Base-by-base conservation (phyloP, 1,139 yeast genomes). In the Blastobotrys malaysiensis region DNA sequence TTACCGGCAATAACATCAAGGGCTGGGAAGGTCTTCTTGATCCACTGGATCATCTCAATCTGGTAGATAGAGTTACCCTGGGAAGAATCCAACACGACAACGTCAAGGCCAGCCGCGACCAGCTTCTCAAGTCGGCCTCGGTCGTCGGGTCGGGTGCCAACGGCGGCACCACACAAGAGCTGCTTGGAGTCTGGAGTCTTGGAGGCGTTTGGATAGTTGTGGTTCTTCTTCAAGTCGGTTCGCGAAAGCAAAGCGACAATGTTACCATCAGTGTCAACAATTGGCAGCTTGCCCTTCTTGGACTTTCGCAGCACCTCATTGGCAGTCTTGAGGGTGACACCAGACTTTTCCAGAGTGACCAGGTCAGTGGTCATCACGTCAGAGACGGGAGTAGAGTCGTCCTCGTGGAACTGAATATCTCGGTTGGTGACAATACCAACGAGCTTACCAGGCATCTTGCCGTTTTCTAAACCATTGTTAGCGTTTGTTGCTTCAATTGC, bases 31-130 rank as follows among this genome's bases (percentile, higher is more conserved):
- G 81, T 87, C 63, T 74, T 69, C 77, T 95, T 93, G 75, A 89
- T 87, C 93, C 90, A 89, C 75, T 84, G 80, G 74, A 93, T 80
- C 96, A 93, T 88, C 65, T 93, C 83, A 68, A 91, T 74, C 79
- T 93, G 99, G 88, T 86, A 93, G 64, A 87, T 69, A 53, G 99
- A 93, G 77, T 95, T 88, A 74, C 99, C 99, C 77, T 93, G 97
- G 59, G 97, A 89, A 44, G 98, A 93, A 76, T 95, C 99, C 61
- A 95, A 69, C 57, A 93, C 86, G 60, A 93, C 97, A 63, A 95
- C 97, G 73, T 93, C 99, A 71, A 95, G 83, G 67, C 99, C 99
- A 57, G 98, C 99, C 54, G 84, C 96, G 59, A 87, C 97, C 69
- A 93, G 82, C 77, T 86, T 81, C 59, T 73, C 72, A 68, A 93